Percentiles rank a stretch among this genome's conserved stretches.
phyloP scores from a whole-genome alignment of 768 basidiomycete genomes.

The Russula olivacea region DNA sequence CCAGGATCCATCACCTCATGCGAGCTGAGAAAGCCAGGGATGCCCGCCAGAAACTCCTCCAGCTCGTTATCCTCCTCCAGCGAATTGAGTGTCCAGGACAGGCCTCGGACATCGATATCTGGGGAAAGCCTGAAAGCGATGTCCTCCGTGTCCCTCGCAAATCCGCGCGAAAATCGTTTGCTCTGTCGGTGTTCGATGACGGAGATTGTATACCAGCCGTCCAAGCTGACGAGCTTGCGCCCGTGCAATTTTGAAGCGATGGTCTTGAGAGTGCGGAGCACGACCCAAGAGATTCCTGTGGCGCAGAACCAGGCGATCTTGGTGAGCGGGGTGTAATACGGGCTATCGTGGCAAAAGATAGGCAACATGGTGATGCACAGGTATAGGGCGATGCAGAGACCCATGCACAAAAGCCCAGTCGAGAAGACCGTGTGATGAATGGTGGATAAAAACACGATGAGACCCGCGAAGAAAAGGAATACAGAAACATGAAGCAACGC shows the following conservation, averaged over 20 bases:
- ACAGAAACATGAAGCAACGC: constrained; percentile 44
- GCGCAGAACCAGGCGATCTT: constrained; percentile 14
- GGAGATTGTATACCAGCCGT: constrained; percentile 17
- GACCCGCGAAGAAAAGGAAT: constrained; percentile 46
- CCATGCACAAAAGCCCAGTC: constrained; percentile 10
- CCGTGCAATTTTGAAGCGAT: constrained; percentile 16
- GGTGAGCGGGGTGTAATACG: constrained; percentile 27
- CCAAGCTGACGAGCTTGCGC: constrained; percentile 13
- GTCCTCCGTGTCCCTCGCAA: constrained; percentile 14
- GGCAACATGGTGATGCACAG: constrained; percentile 22
- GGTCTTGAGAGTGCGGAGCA: constrained; percentile 4
- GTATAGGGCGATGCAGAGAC: constrained; percentile 8
- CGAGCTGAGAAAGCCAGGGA: constrained; percentile 20
- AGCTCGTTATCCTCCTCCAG: constrained; percentile 22
- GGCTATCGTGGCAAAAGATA: constrained; percentile 20
- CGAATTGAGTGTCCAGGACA: constrained; percentile 16
- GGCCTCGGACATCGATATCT: constrained; percentile 16
- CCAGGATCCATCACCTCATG: constrained; percentile 6
- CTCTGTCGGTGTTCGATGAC: constrained; percentile 11
- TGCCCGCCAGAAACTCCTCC: constrained; percentile 16
- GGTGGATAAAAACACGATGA: constrained; percentile 41
- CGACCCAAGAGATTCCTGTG: constrained; percentile 13
- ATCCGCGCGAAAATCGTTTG: constrained; percentile 17
- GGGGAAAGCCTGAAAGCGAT: constrained; percentile 8
- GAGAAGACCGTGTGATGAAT: constrained; percentile 20